Base-by-base conservation (phyloP, 192 early-diverging fungal genomes). In the Coemansia sp. region DNA sequence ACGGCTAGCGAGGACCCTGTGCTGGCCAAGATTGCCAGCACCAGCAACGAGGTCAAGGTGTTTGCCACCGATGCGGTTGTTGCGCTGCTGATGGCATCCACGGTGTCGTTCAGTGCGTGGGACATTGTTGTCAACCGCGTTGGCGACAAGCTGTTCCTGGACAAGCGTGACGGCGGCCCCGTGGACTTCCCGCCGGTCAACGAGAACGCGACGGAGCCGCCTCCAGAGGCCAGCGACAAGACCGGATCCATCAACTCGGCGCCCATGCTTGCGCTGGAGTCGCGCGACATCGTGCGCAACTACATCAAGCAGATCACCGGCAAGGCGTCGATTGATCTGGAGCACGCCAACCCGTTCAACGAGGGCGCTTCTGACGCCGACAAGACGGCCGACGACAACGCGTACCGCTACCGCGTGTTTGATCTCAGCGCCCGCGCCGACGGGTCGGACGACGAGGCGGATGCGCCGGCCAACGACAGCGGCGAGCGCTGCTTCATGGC, bases 121-220 rank as follows among this genome's bases (percentile, higher is more conserved):
- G 97, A 99, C 67, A 88, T 99, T 55, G 89, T 99, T 44, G 88
- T 97, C 59, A 93, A 87, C 71, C 93, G 95, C 68, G 83, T 85
- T 12, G 89, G 87, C 60, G 90, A 89, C 70, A 88, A 91, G 79
- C 79, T 99, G 51, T 90, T 90, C 75, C 85, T 99, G 51, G 97
- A 99, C 78, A 98, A 96, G 85, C 88, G 97, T 51, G 86, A 89
- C 42, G 93, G 91, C 55, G 92, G 93, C 13, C 67, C 75, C 7
- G n/a, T 86, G 70, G 95, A 99, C 77, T 91, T 91, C 65, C 81
- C 92, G 5, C 89, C 91, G 46, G 97, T 99, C 45, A 98, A 99
- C 76, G 97, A 99, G 79, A 98, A 97, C 84, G 93, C 96, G 10
- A 79, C 79, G 8, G 93, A 95, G 64, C 94, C 94, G 14, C 96